phyloP scores from a whole-genome alignment of 768 basidiomycete genomes.

The Cantharellus cinnabarinus region DNA sequence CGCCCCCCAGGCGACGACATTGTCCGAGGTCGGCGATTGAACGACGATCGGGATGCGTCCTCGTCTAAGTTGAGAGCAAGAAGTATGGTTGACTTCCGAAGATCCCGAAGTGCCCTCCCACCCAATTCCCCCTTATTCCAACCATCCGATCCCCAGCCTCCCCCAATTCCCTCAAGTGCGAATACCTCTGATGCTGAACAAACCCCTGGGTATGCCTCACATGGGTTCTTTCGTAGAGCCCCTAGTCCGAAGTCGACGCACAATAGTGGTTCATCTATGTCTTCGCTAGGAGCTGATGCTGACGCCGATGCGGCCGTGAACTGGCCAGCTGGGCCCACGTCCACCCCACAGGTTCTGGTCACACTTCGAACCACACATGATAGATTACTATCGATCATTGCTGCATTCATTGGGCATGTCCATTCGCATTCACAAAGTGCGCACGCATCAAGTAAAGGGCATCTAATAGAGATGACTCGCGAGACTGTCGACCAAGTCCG shows the following conservation, averaged over 20 bases:
- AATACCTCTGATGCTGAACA: not conserved
- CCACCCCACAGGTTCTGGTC: conserved; percentile 46
- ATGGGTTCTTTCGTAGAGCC: not conserved
- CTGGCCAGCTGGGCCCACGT: conserved; percentile 46
- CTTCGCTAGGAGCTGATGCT: conserved; percentile 20
- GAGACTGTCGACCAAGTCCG: conserved; percentile 89
- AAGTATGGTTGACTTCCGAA: not conserved
- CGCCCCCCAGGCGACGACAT: conserved; percentile 2
- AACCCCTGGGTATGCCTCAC: not conserved
- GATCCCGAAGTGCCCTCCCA: not conserved
- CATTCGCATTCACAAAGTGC: conserved; percentile 80
- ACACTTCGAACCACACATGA: conserved; percentile 73
- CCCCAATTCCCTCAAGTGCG: not conserved
- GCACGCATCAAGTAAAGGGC: conserved; percentile 83
- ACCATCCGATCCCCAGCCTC: not conserved
- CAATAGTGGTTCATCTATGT: conserved; percentile 48
- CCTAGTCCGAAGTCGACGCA: not conserved
- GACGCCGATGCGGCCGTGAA: conserved; percentile 15
- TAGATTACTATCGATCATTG: conserved; percentile 78
- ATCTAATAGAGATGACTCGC: conserved; percentile 85
- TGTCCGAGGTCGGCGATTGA: not conserved
- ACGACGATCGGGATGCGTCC: not conserved
- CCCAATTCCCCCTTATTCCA: not conserved
- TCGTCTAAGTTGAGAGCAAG: not conserved
- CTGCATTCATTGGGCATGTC: conserved; percentile 92